Conservation (phyloP, 2,329 filamentous ascomycete genomes). For the Capronia americana region DNA sequence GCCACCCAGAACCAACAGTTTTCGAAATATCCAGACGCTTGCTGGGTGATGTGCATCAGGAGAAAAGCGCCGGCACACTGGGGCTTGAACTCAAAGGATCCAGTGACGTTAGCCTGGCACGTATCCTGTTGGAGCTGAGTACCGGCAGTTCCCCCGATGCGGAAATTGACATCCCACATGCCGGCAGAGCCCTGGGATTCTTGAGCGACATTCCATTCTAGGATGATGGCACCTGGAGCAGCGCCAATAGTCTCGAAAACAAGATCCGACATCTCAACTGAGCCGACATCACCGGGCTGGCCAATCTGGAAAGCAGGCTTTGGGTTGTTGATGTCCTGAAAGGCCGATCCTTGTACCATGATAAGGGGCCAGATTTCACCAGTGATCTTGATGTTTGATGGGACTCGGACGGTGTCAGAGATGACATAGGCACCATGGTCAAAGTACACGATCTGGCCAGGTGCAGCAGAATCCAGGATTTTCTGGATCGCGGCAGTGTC, state of each 20-base stretch:
- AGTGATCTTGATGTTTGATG: slow-evolving; percentile 81
- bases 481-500: slow-evolving; percentile 85
- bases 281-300: slow-evolving; percentile 74
- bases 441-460: slow-evolving; percentile 67
- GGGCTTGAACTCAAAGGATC: slow-evolving; percentile 63
- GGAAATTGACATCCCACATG: slow-evolving; percentile 96
- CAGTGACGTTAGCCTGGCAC: slow-evolving; percentile 77
- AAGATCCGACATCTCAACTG: slow-evolving; percentile 85
- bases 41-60: slow-evolving; percentile 62
- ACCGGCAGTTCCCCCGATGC: slow-evolving; percentile 84
- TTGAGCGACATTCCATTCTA: slow-evolving; percentile 87
- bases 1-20: slow-evolving; percentile 91
- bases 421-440: slow-evolving; percentile 70
- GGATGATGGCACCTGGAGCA: slow-evolving; percentile 83
- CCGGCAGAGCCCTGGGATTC: slow-evolving; percentile 69
- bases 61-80: slow-evolving; percentile 77
- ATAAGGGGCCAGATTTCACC: slow-evolving; percentile 92
- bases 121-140: slow-evolving; percentile 80
- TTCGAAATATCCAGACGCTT: slow-evolving; percentile 76
- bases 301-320: slow-evolving; percentile 87
- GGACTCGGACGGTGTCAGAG: slow-evolving; percentile 65
- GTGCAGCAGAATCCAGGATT: slow-evolving; percentile 70
- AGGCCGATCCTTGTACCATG: slow-evolving; percentile 77
- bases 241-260: slow-evolving; percentile 84
- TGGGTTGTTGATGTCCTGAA: slow-evolving; percentile 76